Base-by-base conservation (phyloP, 257 asterid species). In the Cinchona pubescens region DNA sequence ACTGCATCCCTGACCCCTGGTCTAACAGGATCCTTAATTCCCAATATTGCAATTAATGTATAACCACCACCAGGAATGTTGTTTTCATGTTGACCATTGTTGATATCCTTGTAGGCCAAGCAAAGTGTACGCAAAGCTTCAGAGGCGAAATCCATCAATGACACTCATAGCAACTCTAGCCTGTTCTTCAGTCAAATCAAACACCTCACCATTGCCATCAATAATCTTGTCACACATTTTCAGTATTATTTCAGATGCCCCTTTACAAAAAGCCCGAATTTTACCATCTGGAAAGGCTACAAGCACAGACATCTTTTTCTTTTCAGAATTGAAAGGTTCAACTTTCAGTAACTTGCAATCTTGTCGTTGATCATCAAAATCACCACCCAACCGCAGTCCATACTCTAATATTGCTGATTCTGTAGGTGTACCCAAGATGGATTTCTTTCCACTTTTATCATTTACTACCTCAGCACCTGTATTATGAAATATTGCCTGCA, bases 1-100 rank as follows among this genome's bases (percentile, higher is more conserved):
- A 95, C 98, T 8, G 99, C 98, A 61, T 92, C 96, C 79, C 78
- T 90, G 64, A 95, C 99, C 76, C 96, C 99, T 30, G 88, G 90
- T 55, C 97, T 96, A 83, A 95, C 94, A 3, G 99, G 99, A 84
- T 95, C 99, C 79, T 92, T 95, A 71, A 95, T 95, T 78, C 98
- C 98, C 69, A 95, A 93, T 10, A 95, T 86, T 63, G 87, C 90
- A 75, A 95, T 87, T 67, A 95, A 84, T 18, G 95, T 88, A 81
- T 92, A 95, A 74, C 96, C 97, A 79, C 82, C 77, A 29, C 86
- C 87, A 35, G 98, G 97, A 49, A 95, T 89, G 32, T 62, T 75
- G 64, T 79, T 87, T 78, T 48, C 83, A 35, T 75, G 77, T 67
- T 72, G 71, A 71, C 65, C 89, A 55, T 77, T 79, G 60, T 83